Evolutionary conservation across 2,329 filamentous ascomycete species (phyloP), one percentile per base, ranked within the genome.

Genomic region (Botrytis byssoidea): DNA sequence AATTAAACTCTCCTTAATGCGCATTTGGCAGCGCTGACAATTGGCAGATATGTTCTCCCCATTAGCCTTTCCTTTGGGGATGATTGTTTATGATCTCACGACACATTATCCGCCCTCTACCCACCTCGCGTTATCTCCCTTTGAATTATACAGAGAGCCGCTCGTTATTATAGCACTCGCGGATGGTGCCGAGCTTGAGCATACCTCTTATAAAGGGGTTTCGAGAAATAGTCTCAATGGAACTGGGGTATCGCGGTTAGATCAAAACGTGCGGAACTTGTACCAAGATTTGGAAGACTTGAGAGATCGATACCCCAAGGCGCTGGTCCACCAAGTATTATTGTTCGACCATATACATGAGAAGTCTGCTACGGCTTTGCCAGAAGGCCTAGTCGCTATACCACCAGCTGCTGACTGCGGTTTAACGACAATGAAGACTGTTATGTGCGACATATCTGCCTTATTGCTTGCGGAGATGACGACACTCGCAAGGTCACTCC

Each of bases 31-130:
- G 44, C 72, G 71, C 78, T 81, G 72, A 80, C 71, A 20, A 64
- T 76, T 71, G 75, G 71, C 82, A 97, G 94, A 94, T 83, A 95
- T 96, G 91, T 98, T 98, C 83, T 97, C 94, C 74, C 95, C 95
- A 59, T 85, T 96, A 79, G 93, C 92, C 22, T 97, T 96, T 82
- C 94, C 94, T 18, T 89, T 91, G 78, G 95, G 95, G 75, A 90
- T 91, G 79, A 92, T 98, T 75, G 88, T 98, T 79, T 98, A 96
- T 86, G 92, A 97, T 81, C 88, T 98, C 75, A 91, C 92, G 74
- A 94, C 93, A 75, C 91, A 94, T 79, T 86, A 92, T 72, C 92
- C 94, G 37, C 90, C 93, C n/a, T 87, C 90, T 46, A 93, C 93
- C 46, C 93, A 97, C 81, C 85, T 93, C 61, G 88, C 93, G 32